Evolutionary conservation across 73 alveolate species (phyloP).

Genomic region (Paramecium pentaurelia): DNA sequence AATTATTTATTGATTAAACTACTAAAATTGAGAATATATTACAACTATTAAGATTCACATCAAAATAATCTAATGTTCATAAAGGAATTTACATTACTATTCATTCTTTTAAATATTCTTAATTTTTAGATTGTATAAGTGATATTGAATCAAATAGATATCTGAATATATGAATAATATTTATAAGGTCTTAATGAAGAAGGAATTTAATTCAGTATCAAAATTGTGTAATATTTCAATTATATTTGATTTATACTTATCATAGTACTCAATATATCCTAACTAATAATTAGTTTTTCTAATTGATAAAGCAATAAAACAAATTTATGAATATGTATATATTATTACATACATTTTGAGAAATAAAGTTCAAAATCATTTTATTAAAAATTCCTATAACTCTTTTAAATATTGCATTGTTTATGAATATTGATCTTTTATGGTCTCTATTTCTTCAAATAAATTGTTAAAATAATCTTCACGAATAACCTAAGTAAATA

Average conservation of each 20-base stretch:
- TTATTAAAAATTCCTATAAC: not conserved
- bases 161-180: too few species aligned
- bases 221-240: not conserved
- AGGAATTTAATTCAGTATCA: not conserved
- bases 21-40: not conserved
- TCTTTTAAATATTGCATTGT: constrained; percentile 29
- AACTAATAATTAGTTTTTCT: too few species aligned
- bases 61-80: too few species aligned
- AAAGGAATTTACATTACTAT: too few species aligned
- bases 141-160: too few species aligned
- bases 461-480: not conserved
- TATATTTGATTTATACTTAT: too few species aligned
- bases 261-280: too few species aligned
- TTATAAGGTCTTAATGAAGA: too few species aligned
- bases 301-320: not conserved
- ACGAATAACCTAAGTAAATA: not conserved
- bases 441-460: not conserved
- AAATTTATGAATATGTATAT: not conserved
- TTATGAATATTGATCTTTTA: not conserved
- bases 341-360: not conserved
- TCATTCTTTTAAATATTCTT: too few species aligned
- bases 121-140: too few species aligned
- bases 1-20: not conserved
- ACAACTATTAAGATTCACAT: not conserved
- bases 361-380: not conserved